Conservation (phyloP, 2,329 filamentous ascomycete genomes). For the Phialophora verrucosa region DNA sequence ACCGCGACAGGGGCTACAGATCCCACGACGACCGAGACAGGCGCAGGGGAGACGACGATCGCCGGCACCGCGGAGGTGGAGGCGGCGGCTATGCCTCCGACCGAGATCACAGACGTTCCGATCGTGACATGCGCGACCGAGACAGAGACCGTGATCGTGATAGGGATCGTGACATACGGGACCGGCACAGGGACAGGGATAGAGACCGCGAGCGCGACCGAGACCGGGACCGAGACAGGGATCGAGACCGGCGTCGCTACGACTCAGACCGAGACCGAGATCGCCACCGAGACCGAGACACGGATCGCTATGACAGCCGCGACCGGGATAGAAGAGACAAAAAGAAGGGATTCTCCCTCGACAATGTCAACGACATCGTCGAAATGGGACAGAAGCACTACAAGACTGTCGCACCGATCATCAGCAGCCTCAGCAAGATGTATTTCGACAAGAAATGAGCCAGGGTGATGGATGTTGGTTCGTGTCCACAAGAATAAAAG, state of each 20-base stretch:
- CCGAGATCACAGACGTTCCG: slow-evolving; percentile 22
- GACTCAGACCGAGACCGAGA: slow-evolving; percentile 22
- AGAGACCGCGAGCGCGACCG: slow-evolving; percentile 13
- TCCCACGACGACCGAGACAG: slow-evolving; percentile 30
- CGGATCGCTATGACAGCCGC: slow-evolving; percentile 23
- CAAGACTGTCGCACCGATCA: slow-evolving; percentile 37
- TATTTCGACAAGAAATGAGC: slow-evolving; percentile 39
- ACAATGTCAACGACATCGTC: slow-evolving; percentile 34
- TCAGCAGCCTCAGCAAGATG: slow-evolving; percentile 37
- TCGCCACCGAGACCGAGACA: slow-evolving; percentile 29
- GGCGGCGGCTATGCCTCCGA: slow-evolving; percentile 35
- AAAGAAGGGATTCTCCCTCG: slow-evolving; percentile 36
- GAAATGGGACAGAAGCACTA: slow-evolving; percentile 40
- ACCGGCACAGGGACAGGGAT: slow-evolving; percentile 29
- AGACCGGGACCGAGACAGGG: slow-evolving; percentile 27
- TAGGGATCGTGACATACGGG: slow-evolving; percentile 24
- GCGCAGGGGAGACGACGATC: slow-evolving; percentile 32
- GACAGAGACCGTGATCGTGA: slow-evolving; percentile 26
- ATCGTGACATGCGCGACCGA: slow-evolving; percentile 27
- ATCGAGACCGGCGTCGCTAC: slow-evolving; percentile 27
- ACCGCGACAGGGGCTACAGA: slow-evolving; percentile 33
- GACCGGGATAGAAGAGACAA: slow-evolving; percentile 25
- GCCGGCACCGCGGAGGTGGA: slow-evolving; percentile 27
- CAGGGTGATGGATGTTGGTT: no score
- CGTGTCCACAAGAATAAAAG: background rate